These are phyloP conservation scores for Plasmodium vivax DNA, from an alignment of 169 alveolate species.

Conservation along the genomic window DNA sequence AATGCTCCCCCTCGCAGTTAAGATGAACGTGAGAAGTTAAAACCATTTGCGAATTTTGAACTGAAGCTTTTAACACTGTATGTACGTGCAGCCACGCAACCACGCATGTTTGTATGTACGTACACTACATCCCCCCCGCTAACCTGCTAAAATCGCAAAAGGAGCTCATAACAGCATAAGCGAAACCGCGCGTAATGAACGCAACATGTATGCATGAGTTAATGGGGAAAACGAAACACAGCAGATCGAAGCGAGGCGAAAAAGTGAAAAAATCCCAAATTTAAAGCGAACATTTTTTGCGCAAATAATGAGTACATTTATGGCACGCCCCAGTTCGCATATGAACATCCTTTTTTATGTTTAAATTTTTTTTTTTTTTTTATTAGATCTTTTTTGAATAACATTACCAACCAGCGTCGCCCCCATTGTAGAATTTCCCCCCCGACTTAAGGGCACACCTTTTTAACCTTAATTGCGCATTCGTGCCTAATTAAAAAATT, in stretches of 20 bases:
- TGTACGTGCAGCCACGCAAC: neutral
- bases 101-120: neutral
- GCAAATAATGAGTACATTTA: neutral
- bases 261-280: neutral
- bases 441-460: neutral
- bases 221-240: neutral
- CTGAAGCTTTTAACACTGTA: neutral
- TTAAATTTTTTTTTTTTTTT: neutral
- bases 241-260: neutral
- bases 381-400: neutral
- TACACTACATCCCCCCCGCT: neutral
- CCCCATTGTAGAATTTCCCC: neutral
- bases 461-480: neutral
- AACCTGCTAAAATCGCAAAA: neutral
- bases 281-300: neutral
- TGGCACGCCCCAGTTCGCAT: neutral
- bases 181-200: neutral
- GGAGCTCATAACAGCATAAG: neutral
- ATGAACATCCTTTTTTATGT: neutral
- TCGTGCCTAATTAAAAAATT: neutral
- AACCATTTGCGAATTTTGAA: neutral
- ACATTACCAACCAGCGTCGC: neutral
- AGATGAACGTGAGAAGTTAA: neutral
- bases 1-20: neutral
- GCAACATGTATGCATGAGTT: neutral